Percentiles rank a stretch among this genome's conserved stretches.
Evolutionary conservation across 805 yeast species (phyloP).

Genomic region (Sungouiozyma ichnusensis): DNA sequence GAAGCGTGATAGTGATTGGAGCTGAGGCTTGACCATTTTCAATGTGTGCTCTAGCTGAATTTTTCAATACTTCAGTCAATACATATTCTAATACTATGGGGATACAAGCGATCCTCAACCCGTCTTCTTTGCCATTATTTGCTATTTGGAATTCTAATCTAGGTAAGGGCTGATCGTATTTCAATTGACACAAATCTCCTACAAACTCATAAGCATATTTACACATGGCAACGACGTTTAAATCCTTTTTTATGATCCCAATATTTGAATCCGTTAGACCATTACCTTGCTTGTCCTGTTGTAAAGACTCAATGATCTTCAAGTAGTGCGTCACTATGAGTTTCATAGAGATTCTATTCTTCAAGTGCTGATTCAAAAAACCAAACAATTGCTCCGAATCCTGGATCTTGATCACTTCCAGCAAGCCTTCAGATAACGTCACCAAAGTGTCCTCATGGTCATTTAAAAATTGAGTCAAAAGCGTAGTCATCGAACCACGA

Average conservation of each 20-base stretch:
- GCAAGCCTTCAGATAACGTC: slow-evolving; percentile 70
- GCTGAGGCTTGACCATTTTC: slow-evolving; percentile 38
- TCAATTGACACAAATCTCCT: slow-evolving; percentile 70
- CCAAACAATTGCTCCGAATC: slow-evolving; percentile 38
- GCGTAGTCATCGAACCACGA: slow-evolving; percentile 41
- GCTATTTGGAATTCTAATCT: slow-evolving; percentile 25
- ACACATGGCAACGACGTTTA: slow-evolving; percentile 56
- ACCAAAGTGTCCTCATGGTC: slow-evolving; percentile 81
- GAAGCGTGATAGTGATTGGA: slow-evolving; percentile 21
- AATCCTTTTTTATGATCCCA: slow-evolving; percentile 57
- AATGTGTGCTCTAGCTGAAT: slow-evolving; percentile 78
- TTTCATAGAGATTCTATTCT: slow-evolving; percentile 80
- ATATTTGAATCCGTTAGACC: slow-evolving; percentile 19
- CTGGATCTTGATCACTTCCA: slow-evolving; percentile 42
- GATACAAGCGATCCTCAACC: slow-evolving; percentile 66
- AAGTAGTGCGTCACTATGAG: slow-evolving; percentile 80
- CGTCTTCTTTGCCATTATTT: slow-evolving; percentile 35
- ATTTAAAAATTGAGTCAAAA: slow-evolving; percentile 51
- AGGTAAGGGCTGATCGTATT: slow-evolving; percentile 63
- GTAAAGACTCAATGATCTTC: slow-evolving; percentile 37
- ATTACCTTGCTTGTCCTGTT: not conserved
- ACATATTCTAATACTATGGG: slow-evolving; percentile 84
- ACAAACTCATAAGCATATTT: slow-evolving; percentile 60
- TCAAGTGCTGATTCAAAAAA: slow-evolving; percentile 66
- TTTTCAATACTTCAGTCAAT: slow-evolving; percentile 76